Conservation (phyloP, 371 early-diverging fungal genomes). For the Caulochytrium protostelioides region DNA sequence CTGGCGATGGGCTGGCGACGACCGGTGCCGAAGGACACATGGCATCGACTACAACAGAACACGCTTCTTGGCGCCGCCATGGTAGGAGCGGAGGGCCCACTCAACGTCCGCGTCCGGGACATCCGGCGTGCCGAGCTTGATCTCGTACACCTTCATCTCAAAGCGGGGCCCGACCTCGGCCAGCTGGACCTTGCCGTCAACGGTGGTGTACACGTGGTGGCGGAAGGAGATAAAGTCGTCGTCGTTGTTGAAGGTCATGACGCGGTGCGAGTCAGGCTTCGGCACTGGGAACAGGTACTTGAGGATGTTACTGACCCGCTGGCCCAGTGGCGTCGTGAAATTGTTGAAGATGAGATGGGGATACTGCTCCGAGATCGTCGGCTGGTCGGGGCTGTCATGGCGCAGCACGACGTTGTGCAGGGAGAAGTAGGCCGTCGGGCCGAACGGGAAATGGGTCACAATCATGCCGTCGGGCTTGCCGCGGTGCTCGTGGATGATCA, state of each 20-base stretch:
- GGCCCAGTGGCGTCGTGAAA: constrained; percentile 71
- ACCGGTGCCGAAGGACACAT: too few relatives aligned
- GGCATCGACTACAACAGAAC: constrained; percentile 47
- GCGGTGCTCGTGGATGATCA: constrained; percentile 91
- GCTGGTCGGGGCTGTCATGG: constrained; percentile 87
- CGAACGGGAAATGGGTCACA: constrained; percentile 91
- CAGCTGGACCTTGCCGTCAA: constrained; percentile 68
- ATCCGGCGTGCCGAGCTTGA: constrained; percentile 84
- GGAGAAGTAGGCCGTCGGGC: constrained; percentile 94
- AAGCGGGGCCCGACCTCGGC: constrained; percentile 96
- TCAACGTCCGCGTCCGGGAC: constrained; percentile 88
- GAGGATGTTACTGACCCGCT: constrained; percentile 60
- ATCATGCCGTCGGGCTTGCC: constrained; percentile 96
- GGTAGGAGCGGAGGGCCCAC: constrained; percentile 90
- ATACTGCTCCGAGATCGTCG: constrained; percentile 85
- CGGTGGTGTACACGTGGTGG: constrained; percentile 83
- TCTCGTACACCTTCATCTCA: constrained; percentile 87
- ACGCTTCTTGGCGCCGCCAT: constrained; percentile 81
- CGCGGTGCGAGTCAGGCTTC: constrained; percentile 82
- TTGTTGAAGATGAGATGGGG: constrained; percentile 90
- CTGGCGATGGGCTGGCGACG: too few relatives aligned
- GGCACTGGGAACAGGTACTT: constrained; percentile 93
- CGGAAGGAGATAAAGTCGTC: constrained; percentile 90
- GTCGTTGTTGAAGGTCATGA: constrained; percentile 89
- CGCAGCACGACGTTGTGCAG: constrained; percentile 90